These are phyloP conservation scores for Leptomonas pyrrhocoris DNA, from an alignment of 208 protist species.

Conservation along the genomic window DNA sequence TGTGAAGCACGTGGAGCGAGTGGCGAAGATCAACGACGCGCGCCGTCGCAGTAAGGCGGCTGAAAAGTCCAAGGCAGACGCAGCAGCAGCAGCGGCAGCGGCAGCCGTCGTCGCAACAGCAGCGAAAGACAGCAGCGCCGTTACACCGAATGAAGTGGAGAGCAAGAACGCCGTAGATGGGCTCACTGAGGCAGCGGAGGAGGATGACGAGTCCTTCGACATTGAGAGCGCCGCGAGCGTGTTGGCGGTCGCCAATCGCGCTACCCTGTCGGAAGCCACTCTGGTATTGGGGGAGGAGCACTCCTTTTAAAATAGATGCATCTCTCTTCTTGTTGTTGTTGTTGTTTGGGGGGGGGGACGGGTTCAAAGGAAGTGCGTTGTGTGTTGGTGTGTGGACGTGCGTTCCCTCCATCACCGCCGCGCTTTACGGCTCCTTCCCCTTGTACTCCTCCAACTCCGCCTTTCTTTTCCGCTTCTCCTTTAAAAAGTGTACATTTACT, in stretches of 20 bases:
- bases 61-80: constrained; percentile 11
- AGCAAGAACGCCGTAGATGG: neutral
- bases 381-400: no score
- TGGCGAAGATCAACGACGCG: constrained; percentile 56
- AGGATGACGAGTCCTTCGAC: constrained; percentile 6
- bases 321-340: neutral
- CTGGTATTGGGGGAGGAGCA: constrained; percentile 28
- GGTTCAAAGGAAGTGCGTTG: no score
- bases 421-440: neutral
- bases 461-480: no score
- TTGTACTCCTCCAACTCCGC: no score
- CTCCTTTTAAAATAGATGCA: constrained; percentile 22
- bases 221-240: constrained; percentile 14
- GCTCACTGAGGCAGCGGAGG: neutral
- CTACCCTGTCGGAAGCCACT: constrained; percentile 8
- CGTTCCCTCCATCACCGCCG: neutral
- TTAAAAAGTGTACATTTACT: neutral
- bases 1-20: constrained; percentile 75
- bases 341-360: no score
- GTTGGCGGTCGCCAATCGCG: constrained; percentile 1
- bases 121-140: neutral
- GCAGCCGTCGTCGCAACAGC: neutral
- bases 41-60: constrained; percentile 42
- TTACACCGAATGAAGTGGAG: neutral
- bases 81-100: constrained; percentile 23